Evolutionary conservation across 495 filamentous ascomycete species (phyloP).

Genomic region (Rhypophila decipiens): DNA sequence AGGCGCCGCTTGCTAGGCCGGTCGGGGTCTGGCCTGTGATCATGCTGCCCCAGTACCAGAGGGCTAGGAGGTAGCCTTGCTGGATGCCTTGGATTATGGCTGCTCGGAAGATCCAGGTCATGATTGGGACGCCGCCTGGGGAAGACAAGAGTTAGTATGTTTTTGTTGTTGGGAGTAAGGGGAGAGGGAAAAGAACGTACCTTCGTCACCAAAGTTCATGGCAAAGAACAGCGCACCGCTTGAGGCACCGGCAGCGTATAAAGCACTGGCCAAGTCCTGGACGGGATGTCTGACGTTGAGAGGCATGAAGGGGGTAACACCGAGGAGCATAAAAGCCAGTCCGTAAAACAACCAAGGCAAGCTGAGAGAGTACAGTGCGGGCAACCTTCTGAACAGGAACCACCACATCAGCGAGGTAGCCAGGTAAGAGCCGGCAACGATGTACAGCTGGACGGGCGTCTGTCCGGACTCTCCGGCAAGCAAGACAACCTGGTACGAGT

Average conservation of each 20-base stretch:
- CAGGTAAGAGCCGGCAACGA: slow-evolving; percentile 55
- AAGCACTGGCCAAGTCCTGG: slow-evolving; percentile 51
- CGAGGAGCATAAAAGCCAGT: slow-evolving; percentile 55
- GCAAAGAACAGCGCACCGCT: slow-evolving; percentile 58
- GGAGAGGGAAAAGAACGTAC: slow-evolving; percentile 5
- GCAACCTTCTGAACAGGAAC: slow-evolving; percentile 16
- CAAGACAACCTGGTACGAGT: slow-evolving; percentile 64
- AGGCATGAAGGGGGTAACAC: slow-evolving; percentile 48
- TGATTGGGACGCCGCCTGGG: slow-evolving; percentile 45
- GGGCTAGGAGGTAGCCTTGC: slow-evolving; percentile 52
- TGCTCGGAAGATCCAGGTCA: slow-evolving; percentile 59
- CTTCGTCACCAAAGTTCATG: slow-evolving; percentile 60
- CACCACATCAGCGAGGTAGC: slow-evolving; percentile 51
- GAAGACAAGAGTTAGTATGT: slow-evolving; percentile 1
- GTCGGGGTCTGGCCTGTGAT: slow-evolving; percentile 21
- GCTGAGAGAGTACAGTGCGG: slow-evolving; percentile 39
- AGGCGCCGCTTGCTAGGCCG: slow-evolving; percentile 11
- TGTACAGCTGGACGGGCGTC: slow-evolving; percentile 52
- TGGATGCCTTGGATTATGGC: slow-evolving; percentile 58
- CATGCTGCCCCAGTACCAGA: slow-evolving; percentile 58
- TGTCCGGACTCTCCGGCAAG: slow-evolving; percentile 54
- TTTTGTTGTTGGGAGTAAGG: not conserved
- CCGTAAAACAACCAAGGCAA: slow-evolving; percentile 53
- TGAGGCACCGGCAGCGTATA: slow-evolving; percentile 54
- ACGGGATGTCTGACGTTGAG: slow-evolving; percentile 12